Base-by-base conservation (phyloP, 164 flowering plant species). In the Aristolochia contorta region DNA sequence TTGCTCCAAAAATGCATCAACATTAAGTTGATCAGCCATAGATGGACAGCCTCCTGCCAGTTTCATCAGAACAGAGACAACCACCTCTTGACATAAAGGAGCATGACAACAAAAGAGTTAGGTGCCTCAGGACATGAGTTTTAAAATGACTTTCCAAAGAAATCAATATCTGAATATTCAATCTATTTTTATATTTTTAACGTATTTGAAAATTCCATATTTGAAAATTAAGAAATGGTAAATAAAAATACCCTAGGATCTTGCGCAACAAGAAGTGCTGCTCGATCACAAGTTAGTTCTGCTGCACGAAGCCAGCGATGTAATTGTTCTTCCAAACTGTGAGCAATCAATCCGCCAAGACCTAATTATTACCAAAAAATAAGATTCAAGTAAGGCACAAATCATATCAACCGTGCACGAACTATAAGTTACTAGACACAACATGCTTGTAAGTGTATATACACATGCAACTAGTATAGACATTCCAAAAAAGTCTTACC, bases 1-100 rank as follows among this genome's bases (percentile, higher is more conserved):
- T 84, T 93, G 98, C 77, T 93, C 98, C 77, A 93, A 69, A 67
- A 93, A 93, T 7, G 98, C 98, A 71, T 93, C 98, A 61, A 89
- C 96, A 62, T 89, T 93, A 60, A 93, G 78, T 72, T 93, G 96
- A 76, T 93, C 94, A 41, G 98, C 84, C 67, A 93, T 47, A 21
- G 98, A 93, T 32, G 98, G 96, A 74, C 88, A 80, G 54, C 98
- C 98, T 47, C 98, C 98, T 62, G 96, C 88, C 75, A 93, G 67
- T 84, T 93, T 93, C 98, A 93, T 93, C 69, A 89, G 75, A 64
- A 93, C 96, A 50, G 98, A 93, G 60, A 93, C 69, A 82, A 93
- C 98, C 63, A 93, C 84, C 98, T 93, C 91, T 87, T 87, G 96
- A 64, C 77, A 65, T 74, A 77, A 68, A 57, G 37, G 54, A 19